These are phyloP conservation scores for Gamsiella multidivaricata DNA, from an alignment of 192 early-diverging fungal genomes.

Conservation along the genomic window DNA sequence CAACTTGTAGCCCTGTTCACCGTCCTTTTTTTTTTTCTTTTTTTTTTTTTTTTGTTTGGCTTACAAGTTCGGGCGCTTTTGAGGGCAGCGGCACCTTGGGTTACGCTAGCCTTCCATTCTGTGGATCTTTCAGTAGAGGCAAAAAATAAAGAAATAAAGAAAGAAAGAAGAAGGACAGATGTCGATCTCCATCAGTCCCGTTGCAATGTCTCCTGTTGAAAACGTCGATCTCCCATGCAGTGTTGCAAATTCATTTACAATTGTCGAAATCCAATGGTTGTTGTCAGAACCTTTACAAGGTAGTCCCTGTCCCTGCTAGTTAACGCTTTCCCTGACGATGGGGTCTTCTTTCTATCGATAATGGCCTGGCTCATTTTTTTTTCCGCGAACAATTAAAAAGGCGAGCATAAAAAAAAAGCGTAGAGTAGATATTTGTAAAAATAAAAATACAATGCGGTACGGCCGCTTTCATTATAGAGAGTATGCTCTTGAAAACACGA, in stretches of 20 bases:
- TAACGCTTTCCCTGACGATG: constrained; percentile 7
- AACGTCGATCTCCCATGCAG: not conserved
- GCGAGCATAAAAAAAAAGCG: not conserved
- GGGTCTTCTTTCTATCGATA: not conserved
- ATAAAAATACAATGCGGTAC: not conserved
- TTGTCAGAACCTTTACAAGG: constrained; percentile 12
- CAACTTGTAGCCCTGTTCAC: no score
- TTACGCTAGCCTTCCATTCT: constrained; percentile 32
- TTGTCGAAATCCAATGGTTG: constrained; percentile 39
- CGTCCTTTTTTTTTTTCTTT: no score
- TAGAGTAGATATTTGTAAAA: not conserved
- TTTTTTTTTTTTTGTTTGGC: not conserved
- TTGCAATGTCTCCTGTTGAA: not conserved
- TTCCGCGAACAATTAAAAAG: constrained; percentile 32
- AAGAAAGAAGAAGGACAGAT: not conserved
- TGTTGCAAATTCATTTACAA: constrained; percentile 16
- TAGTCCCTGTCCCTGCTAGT: constrained; percentile 44
- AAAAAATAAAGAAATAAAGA: not conserved
- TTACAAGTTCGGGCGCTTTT: constrained; percentile 46
- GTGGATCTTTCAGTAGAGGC: constrained; percentile 30
- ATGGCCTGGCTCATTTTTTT: not conserved
- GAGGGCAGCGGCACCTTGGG: constrained; percentile 19
- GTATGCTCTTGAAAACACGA: not conserved
- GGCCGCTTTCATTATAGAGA: not conserved
- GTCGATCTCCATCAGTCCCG: not conserved